Evolutionary conservation across 345 rosid species (phyloP).

Genomic region (Adansonia digitata): DNA sequence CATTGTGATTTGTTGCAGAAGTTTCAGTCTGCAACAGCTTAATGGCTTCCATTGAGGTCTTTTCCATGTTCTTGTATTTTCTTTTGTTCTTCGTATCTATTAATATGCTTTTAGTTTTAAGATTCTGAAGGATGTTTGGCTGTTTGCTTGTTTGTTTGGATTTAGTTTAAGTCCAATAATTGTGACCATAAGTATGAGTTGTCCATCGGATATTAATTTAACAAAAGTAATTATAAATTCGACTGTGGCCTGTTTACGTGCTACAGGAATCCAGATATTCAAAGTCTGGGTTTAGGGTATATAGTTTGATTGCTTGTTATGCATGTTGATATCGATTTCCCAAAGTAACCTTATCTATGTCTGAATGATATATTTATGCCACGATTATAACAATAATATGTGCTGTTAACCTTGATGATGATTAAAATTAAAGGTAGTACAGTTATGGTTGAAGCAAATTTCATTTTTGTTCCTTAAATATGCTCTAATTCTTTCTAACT

Average conservation of each 20-base stretch:
- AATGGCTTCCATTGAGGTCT: constrained; percentile 39
- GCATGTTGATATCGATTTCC: neutral
- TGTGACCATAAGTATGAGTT: neutral
- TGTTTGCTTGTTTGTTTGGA: neutral
- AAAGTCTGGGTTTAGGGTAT: neutral
- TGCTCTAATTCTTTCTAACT: neutral
- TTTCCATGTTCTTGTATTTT: neutral
- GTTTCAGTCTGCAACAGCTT: constrained; percentile 36
- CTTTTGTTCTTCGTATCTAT: neutral
- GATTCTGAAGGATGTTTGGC: constrained; percentile 20
- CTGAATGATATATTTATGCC: neutral
- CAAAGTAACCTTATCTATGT: neutral
- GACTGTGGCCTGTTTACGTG: neutral
- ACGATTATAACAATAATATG: neutral
- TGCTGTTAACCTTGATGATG: neutral
- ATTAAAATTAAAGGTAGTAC: neutral
- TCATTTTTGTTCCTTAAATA: neutral
- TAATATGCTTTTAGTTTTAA: neutral
- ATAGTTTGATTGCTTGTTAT: neutral
- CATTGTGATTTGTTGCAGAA: constrained; percentile 70
- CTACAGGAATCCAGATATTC: neutral
- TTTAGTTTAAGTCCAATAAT: neutral
- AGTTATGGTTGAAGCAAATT: neutral
- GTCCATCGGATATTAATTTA: neutral
- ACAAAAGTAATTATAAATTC: neutral